Evolutionary conservation across 2,329 filamentous ascomycete genomes (phyloP).

Genomic region (Plectosphaerella plurivora): DNA sequence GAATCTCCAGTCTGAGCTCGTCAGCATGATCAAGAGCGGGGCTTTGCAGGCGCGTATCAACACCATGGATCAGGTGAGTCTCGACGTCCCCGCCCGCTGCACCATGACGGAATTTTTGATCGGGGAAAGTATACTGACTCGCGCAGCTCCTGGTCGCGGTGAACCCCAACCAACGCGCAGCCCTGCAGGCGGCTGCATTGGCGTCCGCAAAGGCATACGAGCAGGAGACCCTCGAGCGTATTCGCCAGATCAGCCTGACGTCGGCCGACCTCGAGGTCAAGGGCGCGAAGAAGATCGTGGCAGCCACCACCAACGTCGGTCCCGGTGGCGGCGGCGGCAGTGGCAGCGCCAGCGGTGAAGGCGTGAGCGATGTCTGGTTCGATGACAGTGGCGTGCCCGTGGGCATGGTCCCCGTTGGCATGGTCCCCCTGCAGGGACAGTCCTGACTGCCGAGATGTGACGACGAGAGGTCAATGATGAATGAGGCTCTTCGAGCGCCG

Average conservation of each 20-base stretch:
- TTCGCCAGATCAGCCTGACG: conserved; percentile 72
- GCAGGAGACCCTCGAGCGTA: conserved; percentile 67
- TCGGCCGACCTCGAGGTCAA: conserved; percentile 72
- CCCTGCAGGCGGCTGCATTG: conserved; percentile 67
- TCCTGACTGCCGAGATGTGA: background rate
- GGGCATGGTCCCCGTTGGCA: background rate
- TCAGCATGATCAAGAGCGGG: conserved; percentile 69
- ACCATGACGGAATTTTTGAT: background rate
- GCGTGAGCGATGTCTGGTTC: conserved; percentile 27
- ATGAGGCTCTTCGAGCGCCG: background rate
- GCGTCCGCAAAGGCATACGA: conserved; percentile 68
- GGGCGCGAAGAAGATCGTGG: conserved; percentile 12
- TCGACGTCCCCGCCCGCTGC: background rate
- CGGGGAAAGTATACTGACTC: background rate
- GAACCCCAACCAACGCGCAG: conserved; percentile 58
- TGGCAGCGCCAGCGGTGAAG: conserved; percentile 1
- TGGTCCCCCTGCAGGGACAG: background rate
- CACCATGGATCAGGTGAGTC: conserved; percentile 65
- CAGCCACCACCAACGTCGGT: conserved; percentile 4
- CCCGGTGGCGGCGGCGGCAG: background rate
- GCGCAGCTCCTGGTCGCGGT: conserved; percentile 67
- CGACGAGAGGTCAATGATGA: too few species aligned
- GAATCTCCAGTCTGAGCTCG: conserved; percentile 70
- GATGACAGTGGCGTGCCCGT: conserved; percentile 17
- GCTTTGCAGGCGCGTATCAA: conserved; percentile 78